Evolutionary conservation across 2,329 filamentous ascomycete genomes (phyloP), one percentile per base, ranked within the genome.

Genomic region (Tolypocladium endophyticum): DNA sequence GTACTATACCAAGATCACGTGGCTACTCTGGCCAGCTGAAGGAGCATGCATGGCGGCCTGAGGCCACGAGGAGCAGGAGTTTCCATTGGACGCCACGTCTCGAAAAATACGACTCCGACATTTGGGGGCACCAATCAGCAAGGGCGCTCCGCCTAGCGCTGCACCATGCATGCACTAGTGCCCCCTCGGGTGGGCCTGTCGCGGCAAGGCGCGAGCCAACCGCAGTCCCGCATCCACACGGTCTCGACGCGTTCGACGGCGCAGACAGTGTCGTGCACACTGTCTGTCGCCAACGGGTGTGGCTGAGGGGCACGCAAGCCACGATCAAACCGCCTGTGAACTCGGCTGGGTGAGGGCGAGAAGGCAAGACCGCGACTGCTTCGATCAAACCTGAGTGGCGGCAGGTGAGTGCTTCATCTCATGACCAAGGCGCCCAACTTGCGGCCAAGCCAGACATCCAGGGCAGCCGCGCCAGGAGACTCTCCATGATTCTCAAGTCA

Each of bases 21-120:
- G n/a, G n/a, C n/a, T n/a, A n/a, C n/a, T n/a, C n/a, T n/a, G n/a
- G n/a, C n/a, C n/a, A n/a, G n/a, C 9, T 12, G 20, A 38, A 56
- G 23, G 20, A n/a, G 20, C n/a, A 54, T 35, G 61, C 59, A 53
- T 11, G 54, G 58, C 18, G 58, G 65, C 64, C 65, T 65, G 56
- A 64, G 65, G 65, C 63, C 43, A 18, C 28, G n/a, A 12, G 4
- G 0, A 6, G 0, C 14, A 16, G 3, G 3, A 23, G 4, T n/a
- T 33, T 8, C 59, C 25, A 64, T 64, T 64, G 63, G 63, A 56
- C 59, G 58, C 58, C 60, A 63, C 57, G 61, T 55, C 35, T n/a
- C 14, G 53, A 30, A 50, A 12, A 14, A 16, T 36, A 36, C n/a
- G 38, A 16, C 36, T 45, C 38, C 23, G 58, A 56, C 56, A 45